Evolutionary conservation across 345 rosid genomes (phyloP), one percentile per base, ranked within the genome.

Genomic region (Iberis pinnata): DNA sequence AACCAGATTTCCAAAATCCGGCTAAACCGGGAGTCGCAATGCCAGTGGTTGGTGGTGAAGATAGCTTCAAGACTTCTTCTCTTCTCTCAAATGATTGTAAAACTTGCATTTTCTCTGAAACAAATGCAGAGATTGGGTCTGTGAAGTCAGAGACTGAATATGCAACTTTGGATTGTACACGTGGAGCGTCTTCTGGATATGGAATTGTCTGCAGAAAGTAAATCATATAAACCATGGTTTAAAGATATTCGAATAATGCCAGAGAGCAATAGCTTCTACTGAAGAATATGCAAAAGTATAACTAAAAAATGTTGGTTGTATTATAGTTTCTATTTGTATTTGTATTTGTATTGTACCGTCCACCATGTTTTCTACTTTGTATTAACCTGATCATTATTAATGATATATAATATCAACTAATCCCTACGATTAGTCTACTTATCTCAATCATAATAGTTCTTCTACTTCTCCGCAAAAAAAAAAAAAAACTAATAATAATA

Each of bases 21-120:
- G 82, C 82, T 19, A 84, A 77, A 65, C 74, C 75, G 1, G 89
- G 85, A 2, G 80, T 77, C 13, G 83, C 80, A 9, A 78, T 80
- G 94, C 81, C 82, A 0, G 75, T 77, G 0, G 55, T 72, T 18
- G 79, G 84, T 42, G 80, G 77, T 33, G 86, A 84, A 56, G 80
- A 76, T 40, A 78, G 67, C 60, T 80, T 74, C 55, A 74, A 75
- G 63, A 78, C 78, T 9, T 11, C 78, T 10, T 73, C 83, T 9
- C 79, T 84, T 9, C 53, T 88, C 35, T 63, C 75, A 17, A 33
- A 66, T 3, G 74, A 75, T 42, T 78, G 79, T 17, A 13, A 35
- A 16, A 53, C 78, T 56, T 75, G 85, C 53, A 45, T 71, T 25
- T 75, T 58, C 72, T 70, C 65, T 46, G 61, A 39, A 7, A n/a